Evolutionary conservation across 306 rosid species (phyloP).

Genomic region (Trifolium dubium): DNA sequence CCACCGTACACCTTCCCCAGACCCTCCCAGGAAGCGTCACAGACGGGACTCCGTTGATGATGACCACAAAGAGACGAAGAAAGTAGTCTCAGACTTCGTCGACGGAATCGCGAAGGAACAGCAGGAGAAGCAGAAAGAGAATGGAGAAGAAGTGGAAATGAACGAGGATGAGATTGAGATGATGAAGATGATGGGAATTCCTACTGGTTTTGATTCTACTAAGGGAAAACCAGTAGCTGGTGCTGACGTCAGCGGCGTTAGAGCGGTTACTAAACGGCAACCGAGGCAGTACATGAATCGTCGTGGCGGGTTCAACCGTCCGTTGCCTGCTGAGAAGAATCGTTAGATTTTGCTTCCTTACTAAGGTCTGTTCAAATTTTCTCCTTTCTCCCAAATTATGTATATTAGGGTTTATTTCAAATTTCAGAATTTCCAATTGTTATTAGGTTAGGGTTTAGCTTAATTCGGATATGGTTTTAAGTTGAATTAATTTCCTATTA

Average conservation of each 20-base stretch:
- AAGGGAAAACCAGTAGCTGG: slow-evolving; percentile 91
- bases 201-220: slow-evolving; percentile 81
- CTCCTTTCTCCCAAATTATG: not conserved
- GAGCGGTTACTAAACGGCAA: slow-evolving; percentile 83
- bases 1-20: slow-evolving; percentile 80
- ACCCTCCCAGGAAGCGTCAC: slow-evolving; percentile 70
- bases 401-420: slow-evolving; percentile 24
- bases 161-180: slow-evolving; percentile 87
- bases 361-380: slow-evolving; percentile 50
- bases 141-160: slow-evolving; percentile 44
- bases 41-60: slow-evolving; percentile 60
- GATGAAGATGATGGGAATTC: slow-evolving; percentile 96
- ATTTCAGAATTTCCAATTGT: slow-evolving; percentile 17
- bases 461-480: not conserved
- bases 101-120: slow-evolving; percentile 79
- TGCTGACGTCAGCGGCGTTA: slow-evolving; percentile 87
- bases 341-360: slow-evolving; percentile 50
- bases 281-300: slow-evolving; percentile 99
- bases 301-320: slow-evolving; percentile 97
- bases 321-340: slow-evolving; percentile 91
- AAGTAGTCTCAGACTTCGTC: slow-evolving; percentile 77
- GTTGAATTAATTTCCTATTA: not conserved
- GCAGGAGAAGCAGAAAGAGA: slow-evolving; percentile 62
- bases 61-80: slow-evolving; percentile 70
- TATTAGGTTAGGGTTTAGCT: slow-evolving; percentile 16